These are phyloP conservation scores for Trametes cingulata DNA, from an alignment of 768 basidiomycete genomes.

Conservation along the genomic window DNA sequence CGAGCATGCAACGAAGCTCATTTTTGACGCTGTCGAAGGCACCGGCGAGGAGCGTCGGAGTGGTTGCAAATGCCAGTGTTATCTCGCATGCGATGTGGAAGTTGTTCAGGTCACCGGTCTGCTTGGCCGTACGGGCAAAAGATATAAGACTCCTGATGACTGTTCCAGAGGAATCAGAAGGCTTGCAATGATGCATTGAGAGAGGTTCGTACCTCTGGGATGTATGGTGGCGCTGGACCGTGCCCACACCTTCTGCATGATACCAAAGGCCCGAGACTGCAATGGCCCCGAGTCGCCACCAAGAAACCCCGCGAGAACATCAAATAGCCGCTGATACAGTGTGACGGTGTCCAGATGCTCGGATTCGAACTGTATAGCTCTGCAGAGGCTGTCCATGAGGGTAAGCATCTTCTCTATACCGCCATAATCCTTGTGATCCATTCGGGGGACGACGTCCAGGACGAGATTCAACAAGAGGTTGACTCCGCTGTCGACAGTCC, in stretches of 20 bases:
- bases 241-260: conserved; percentile 11
- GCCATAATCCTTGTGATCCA: neutral
- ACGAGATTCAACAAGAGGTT: conserved; percentile 14
- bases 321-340: conserved; percentile 15
- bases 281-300: neutral
- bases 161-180: neutral
- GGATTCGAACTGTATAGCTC: conserved; percentile 17
- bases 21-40: conserved; percentile 1
- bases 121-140: neutral
- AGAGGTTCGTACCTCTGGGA: neutral
- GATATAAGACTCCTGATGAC: neutral
- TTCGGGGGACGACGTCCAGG: conserved; percentile 11
- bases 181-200: too few species aligned
- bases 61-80: conserved; percentile 6
- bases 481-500: conserved; percentile 8
- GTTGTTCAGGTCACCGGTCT: neutral
- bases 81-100: conserved; percentile 13
- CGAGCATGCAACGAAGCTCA: neutral
- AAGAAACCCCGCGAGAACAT: neutral
- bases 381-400: conserved; percentile 12
- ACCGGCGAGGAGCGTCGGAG: neutral
- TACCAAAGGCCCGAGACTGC: neutral
- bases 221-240: neutral
- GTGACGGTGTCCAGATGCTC: conserved; percentile 7
- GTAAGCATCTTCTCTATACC: conserved; percentile 4